phyloP scores from a whole-genome alignment of 2,329 filamentous ascomycete genomes.

The Shiraia bambusicola region DNA sequence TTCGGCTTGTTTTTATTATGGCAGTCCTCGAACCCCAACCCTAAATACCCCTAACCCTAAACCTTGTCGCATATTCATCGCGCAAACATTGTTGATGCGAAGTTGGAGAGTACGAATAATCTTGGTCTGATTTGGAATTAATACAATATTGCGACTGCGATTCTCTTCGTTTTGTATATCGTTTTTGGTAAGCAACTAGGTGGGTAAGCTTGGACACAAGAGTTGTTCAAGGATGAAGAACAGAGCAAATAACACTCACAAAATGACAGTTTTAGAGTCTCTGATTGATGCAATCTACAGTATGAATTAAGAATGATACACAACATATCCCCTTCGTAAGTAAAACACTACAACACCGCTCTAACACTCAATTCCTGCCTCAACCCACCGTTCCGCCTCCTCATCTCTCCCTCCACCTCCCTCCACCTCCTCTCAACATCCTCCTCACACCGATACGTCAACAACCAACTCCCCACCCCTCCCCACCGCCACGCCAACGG shows the following conservation, averaged over 20 bases:
- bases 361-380: slow-evolving; percentile 13
- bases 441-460: slow-evolving; percentile 38
- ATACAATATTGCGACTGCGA: slow-evolving; percentile 45
- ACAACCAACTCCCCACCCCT: slow-evolving; percentile 37
- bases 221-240: slow-evolving; percentile 3
- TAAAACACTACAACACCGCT: slow-evolving; percentile 16
- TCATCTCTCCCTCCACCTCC: slow-evolving; percentile 19
- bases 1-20: slow-evolving; percentile 33
- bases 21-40: slow-evolving; percentile 39
- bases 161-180: slow-evolving; percentile 47
- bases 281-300: too few species aligned
- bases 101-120: slow-evolving; percentile 45
- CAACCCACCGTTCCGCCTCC: not conserved
- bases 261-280: too few species aligned
- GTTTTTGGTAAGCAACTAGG: slow-evolving; percentile 24
- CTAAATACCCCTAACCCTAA: too few species aligned
- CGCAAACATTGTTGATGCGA: slow-evolving; percentile 45
- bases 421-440: slow-evolving; percentile 35
- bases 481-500: slow-evolving; percentile 40
- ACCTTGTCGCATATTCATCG: slow-evolving; percentile 40
- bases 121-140: slow-evolving; percentile 40
- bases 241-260: too few species aligned
- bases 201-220: slow-evolving; percentile 3
- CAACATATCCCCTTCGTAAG: too few species aligned
- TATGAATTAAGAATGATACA: too few species aligned